These are phyloP conservation scores for Mycena crocata DNA, from an alignment of 768 basidiomycete species.

Conservation along the genomic window DNA sequence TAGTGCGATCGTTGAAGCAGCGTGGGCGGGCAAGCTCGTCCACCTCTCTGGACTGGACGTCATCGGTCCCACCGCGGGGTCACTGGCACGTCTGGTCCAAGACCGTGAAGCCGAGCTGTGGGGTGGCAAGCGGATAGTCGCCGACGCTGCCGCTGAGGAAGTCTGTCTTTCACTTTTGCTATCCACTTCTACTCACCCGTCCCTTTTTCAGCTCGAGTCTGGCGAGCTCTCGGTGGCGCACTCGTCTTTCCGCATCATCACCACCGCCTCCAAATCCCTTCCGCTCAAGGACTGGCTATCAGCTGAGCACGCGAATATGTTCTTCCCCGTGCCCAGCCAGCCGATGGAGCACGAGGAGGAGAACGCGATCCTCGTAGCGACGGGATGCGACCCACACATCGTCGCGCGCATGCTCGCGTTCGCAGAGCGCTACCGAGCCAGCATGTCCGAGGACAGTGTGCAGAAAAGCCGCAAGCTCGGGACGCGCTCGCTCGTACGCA, in stretches of 20 bases:
- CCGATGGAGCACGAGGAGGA: conserved; percentile 71
- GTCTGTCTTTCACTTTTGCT: background rate
- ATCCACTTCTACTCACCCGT: background rate
- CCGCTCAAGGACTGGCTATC: conserved; percentile 78
- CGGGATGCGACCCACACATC: conserved; percentile 56
- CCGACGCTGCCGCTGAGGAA: conserved; percentile 62
- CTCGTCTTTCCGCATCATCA: conserved; percentile 70
- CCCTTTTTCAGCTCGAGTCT: conserved; percentile 33
- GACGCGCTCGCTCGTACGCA: conserved; percentile 67
- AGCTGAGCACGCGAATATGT: conserved; percentile 78
- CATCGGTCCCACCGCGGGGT: conserved; percentile 74
- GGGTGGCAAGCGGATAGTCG: conserved; percentile 71
- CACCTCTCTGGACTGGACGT: conserved; percentile 73
- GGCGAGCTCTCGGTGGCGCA: conserved; percentile 63
- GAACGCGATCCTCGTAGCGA: conserved; percentile 56
- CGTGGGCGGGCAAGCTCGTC: conserved; percentile 65
- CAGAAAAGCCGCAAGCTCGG: conserved; percentile 74
- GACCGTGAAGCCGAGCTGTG: conserved; percentile 75
- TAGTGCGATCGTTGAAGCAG: conserved; percentile 68
- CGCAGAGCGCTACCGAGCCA: conserved; percentile 67
- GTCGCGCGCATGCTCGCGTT: conserved; percentile 60
- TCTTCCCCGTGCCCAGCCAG: conserved; percentile 69
- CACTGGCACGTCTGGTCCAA: conserved; percentile 67
- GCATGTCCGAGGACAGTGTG: conserved; percentile 65
- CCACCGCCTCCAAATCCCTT: conserved; percentile 71